Conservation (phyloP, 164 flowering plant species). For the Santalum album region DNA sequence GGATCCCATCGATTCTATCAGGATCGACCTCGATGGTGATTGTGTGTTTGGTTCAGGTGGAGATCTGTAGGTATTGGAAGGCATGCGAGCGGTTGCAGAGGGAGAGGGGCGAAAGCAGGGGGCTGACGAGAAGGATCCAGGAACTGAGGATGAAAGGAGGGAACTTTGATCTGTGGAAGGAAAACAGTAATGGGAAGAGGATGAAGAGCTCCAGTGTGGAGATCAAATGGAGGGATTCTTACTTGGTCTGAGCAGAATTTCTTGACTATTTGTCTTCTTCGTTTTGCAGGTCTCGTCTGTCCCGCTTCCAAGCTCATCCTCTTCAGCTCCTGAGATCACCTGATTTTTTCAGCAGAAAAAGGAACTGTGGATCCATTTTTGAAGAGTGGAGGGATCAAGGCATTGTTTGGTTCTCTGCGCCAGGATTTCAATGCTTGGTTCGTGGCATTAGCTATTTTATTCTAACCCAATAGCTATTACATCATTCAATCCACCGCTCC, state of each 20-base stretch:
- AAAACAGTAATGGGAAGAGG: conserved; percentile 34
- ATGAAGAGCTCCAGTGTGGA: conserved; percentile 95
- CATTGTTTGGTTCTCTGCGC: too few species aligned
- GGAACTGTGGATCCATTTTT: too few species aligned
- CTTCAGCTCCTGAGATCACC: conserved; percentile 33
- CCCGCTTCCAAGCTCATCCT: conserved; percentile 54
- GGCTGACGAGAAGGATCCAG: conserved; percentile 52
- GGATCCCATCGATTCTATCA: conserved; percentile 54
- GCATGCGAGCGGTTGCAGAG: conserved; percentile 44
- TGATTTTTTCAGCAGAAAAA: too few species aligned
- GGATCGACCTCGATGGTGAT: conserved; percentile 36
- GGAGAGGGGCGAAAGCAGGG: conserved; percentile 46
- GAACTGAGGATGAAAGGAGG: conserved; percentile 95
- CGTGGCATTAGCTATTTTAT: too few species aligned
- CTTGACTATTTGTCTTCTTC: conserved; percentile 48
- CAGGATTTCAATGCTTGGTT: too few species aligned
- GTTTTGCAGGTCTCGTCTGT: conserved; percentile 49
- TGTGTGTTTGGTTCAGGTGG: conserved; percentile 53
- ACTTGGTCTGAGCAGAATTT: conserved; percentile 55
- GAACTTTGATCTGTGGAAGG: conserved; percentile 76
- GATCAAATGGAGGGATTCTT: conserved; percentile 74
- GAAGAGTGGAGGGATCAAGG: too few species aligned
- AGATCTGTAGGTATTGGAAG: conserved; percentile 62
- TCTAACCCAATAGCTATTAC: too few species aligned
- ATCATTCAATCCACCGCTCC: too few species aligned